A percentile compares a stretch with the other conserved stretches of the same genome.
Evolutionary conservation across 805 yeast species (phyloP).

Genomic region (Pichia nakasei): DNA sequence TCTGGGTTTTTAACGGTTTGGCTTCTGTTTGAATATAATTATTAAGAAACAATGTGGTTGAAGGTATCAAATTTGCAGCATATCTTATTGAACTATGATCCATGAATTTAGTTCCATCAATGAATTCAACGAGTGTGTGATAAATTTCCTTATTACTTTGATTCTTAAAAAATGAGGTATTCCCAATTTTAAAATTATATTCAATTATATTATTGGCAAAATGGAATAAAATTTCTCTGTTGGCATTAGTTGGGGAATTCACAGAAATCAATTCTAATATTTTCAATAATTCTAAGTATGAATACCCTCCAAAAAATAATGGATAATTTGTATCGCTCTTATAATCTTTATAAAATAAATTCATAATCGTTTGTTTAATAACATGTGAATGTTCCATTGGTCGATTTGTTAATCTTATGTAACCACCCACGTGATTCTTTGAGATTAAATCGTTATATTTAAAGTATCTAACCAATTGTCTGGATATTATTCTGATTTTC

Average conservation of each 20-base stretch:
- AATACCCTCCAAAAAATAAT: neutral
- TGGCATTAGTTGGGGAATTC: slow-evolving; percentile 1
- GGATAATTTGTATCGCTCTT: neutral
- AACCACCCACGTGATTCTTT: slow-evolving; percentile 8
- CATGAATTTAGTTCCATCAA: slow-evolving; percentile 1
- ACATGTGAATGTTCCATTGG: slow-evolving; percentile 5
- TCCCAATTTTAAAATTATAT: neutral
- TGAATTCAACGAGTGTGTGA: slow-evolving; percentile 1
- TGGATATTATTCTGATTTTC: slow-evolving; percentile 1
- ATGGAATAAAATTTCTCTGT: slow-evolving; percentile 2
- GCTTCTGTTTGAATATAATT: neutral
- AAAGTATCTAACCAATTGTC: neutral
- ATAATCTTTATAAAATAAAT: neutral
- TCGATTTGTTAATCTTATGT: slow-evolving; percentile 3
- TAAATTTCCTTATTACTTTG: neutral
- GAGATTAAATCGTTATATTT: neutral
- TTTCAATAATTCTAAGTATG: slow-evolving; percentile 4
- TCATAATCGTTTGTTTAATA: neutral
- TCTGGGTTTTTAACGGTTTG: neutral
- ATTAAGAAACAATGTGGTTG: neutral
- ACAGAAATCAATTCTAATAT: slow-evolving; percentile 4
- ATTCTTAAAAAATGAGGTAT: neutral
- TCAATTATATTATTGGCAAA: neutral
- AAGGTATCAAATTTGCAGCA: neutral
- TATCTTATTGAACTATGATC: neutral